Evolutionary conservation across 2,329 filamentous ascomycete species (phyloP), one percentile per base, ranked within the genome.

Genomic region (Emericellopsis cladophorae): DNA sequence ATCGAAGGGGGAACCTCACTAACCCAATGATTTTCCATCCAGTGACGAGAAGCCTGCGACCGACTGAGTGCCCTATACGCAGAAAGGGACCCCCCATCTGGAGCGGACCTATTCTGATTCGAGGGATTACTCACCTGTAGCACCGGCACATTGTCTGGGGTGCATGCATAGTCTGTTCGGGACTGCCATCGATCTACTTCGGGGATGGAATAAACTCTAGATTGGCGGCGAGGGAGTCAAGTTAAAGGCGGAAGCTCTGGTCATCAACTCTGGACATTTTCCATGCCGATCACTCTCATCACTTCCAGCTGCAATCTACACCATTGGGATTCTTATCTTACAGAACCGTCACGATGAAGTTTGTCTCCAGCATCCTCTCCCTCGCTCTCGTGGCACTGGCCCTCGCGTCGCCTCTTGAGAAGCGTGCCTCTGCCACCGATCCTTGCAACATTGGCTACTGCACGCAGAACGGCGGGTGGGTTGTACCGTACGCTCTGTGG

Each of bases 371-470:
- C 18, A 21, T 21, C 18, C 18, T 14, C 16, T 38, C 36, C 33
- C 33, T 41, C 7, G 21, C 21, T 24, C 11, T 36, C 18, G 12
- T 36, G 6, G 33, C 31, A 9, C 33, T 41, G 12, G 39, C 16
- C 4, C 39, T 26, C 4, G 32, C 39, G 11, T 10, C 14, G 1
- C 10, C 31, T 16, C 14, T 41, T 12, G 31, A 36, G 7, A 41
- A 41, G 39, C n/a, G 39, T 7, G 39, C 39, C 12, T 11, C 26
- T 24, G 24, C 24, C 14, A 29, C 15, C 12, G 68, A 75, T 40
- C 65, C 72, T 22, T 57, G 55, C 44, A 47, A 38, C 4, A 46
- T 57, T 3, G 55, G 55, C 10, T 58, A 51, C 48, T 58, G 55
- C 43, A 58, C 55, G 3, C 48, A 57, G 43, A 61, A 61, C 45